Evolutionary conservation across 2,329 filamentous ascomycete species (phyloP).

Genomic region (Lecanicillium sp.): DNA sequence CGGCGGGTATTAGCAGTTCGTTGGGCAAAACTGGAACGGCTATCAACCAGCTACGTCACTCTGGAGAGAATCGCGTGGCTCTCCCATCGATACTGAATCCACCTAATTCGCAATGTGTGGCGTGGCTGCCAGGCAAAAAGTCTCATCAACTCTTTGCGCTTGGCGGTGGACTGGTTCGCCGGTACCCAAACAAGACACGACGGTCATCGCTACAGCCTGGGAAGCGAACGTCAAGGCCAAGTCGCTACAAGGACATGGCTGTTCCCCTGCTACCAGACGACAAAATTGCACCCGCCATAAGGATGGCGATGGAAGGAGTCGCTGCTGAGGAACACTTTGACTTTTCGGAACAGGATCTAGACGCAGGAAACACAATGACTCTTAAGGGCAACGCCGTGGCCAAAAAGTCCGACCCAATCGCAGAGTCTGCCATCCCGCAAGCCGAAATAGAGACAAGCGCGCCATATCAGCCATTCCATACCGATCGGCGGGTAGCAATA

Average conservation of each 20-base stretch:
- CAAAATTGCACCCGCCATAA: slow-evolving; percentile 45
- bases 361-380: slow-evolving; percentile 46
- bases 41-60: slow-evolving; percentile 64
- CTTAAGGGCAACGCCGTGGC: slow-evolving; percentile 31
- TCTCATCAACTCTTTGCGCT: slow-evolving; percentile 56
- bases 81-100: slow-evolving; percentile 48
- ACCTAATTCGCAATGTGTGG: slow-evolving; percentile 51
- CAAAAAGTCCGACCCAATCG: slow-evolving; percentile 19
- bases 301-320: slow-evolving; percentile 39
- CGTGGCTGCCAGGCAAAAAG: slow-evolving; percentile 56
- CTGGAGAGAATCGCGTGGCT: slow-evolving; percentile 65
- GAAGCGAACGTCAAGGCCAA: slow-evolving; percentile 44
- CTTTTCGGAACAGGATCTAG: slow-evolving; percentile 42
- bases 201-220: slow-evolving; percentile 45
- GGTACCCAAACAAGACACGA: slow-evolving; percentile 52
- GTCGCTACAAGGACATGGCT: slow-evolving; percentile 58
- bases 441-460: slow-evolving; percentile 94
- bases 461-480: slow-evolving; percentile 93
- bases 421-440: slow-evolving; percentile 55
- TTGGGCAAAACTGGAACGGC: slow-evolving; percentile 64
- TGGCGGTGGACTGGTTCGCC: slow-evolving; percentile 56
- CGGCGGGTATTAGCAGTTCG: slow-evolving; percentile 65
- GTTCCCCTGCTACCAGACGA: slow-evolving; percentile 55
- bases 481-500: slow-evolving; percentile 74
- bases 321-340: slow-evolving; percentile 50